phyloP scores from a whole-genome alignment of 495 filamentous ascomycete species.

The Annulohypoxylon stygium region DNA sequence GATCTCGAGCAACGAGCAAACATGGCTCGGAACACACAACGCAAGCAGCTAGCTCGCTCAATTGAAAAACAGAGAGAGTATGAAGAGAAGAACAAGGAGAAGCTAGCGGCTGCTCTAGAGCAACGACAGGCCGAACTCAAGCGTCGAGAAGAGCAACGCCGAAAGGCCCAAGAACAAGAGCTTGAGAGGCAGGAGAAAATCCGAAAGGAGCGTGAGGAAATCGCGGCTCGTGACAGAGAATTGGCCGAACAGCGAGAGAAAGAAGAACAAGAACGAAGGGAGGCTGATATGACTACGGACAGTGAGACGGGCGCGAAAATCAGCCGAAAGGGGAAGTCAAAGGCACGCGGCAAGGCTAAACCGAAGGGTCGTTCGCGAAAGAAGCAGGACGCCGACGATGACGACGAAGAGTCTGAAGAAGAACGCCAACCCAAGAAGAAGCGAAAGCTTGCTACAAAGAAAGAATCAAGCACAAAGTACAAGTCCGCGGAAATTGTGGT shows the following conservation, averaged over 20 bases:
- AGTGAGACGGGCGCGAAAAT: slow-evolving; percentile 80
- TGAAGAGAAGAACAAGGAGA: slow-evolving; percentile 90
- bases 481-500: slow-evolving; percentile 86
- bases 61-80: slow-evolving; percentile 88
- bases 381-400: slow-evolving; percentile 76
- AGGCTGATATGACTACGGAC: slow-evolving; percentile 80
- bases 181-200: slow-evolving; percentile 80
- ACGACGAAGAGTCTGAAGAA: slow-evolving; percentile 63
- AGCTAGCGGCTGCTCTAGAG: slow-evolving; percentile 80
- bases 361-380: slow-evolving; percentile 64
- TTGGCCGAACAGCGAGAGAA: slow-evolving; percentile 76
- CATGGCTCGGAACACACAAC: slow-evolving; percentile 95
- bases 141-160: slow-evolving; percentile 77
- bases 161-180: slow-evolving; percentile 73
- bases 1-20: slow-evolving; percentile 95
- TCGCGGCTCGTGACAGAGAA: slow-evolving; percentile 79
- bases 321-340: slow-evolving; percentile 74
- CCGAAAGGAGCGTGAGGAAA: slow-evolving; percentile 81
- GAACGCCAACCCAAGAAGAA: slow-evolving; percentile 69
- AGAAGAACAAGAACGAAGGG: slow-evolving; percentile 75
- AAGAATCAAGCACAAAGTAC: slow-evolving; percentile 68
- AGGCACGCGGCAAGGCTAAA: slow-evolving; percentile 61
- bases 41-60: slow-evolving; percentile 87
- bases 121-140: slow-evolving; percentile 81
- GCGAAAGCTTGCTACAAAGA: slow-evolving; percentile 70